Base-by-base conservation (phyloP, 2,329 filamentous ascomycete species). In the Rutstroemia sp. region DNA sequence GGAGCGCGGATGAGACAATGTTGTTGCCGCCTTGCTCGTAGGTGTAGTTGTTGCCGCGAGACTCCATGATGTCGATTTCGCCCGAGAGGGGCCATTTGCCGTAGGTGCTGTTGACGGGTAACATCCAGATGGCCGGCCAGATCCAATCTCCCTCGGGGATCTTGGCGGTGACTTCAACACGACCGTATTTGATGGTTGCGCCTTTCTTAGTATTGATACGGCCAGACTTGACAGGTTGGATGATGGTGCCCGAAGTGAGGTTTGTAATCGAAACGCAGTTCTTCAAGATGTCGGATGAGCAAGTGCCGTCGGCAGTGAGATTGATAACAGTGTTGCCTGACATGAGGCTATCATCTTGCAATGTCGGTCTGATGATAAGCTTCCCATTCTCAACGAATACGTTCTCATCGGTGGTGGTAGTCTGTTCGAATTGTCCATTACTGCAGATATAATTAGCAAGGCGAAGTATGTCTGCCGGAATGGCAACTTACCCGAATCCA, bases 91-190 rank as follows among this genome's bases (percentile, higher is more conserved):
- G 90, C 90, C 90, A 95, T 1, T 78, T 66, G 1, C 90, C 90
- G 69, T 94, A 95, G 0, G 75, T 83, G 54, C 83, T 77, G 45
- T 85, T 76, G 48, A 82, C 82, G 1, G 90, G 90, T 75, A 94
- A 77, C 87, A 95, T 88, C 87, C 88, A 92, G 66, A 95, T 92
- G n/a, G 88, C 88, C 2, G 90, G 90, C 90, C 90, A 94, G 10
- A 95, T 78, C 90, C 90, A 94, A 73, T 94, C 89, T 54, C 90
- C 90, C 49, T 76, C 71, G 4, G 90, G 88, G 27, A 94, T 74
- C 71, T 86, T 86, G 25, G 90, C 90, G 1, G 79, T 83, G 5
- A 95, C 88, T 69, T 95, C 88, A 52, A 95, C 79, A 45, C 88
- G 86, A 49, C 90, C 90, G 68, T 88, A 95, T 71, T 84, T 89